Evolutionary conservation across 495 filamentous ascomycete species (phyloP), one percentile per base, ranked within the genome.

Genomic region (Lasiosphaeria hispida): DNA sequence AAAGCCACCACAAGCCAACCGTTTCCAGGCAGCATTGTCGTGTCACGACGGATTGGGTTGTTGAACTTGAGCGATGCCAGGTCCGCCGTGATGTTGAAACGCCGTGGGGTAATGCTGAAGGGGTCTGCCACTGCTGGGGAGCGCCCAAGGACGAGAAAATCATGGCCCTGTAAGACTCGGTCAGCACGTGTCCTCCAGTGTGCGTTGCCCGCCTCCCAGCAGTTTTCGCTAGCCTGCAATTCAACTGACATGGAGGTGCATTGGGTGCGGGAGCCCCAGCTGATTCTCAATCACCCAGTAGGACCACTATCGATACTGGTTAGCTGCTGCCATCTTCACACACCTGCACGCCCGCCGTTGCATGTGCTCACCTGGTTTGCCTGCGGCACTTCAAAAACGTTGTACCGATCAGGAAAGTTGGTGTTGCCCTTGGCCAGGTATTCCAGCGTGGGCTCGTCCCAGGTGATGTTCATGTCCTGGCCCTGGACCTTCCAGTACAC

Each of bases 81-180:
- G 10, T 57, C 50, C 7, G 60, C 38, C 45, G 64, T 39, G n/a
- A n/a, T n/a, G 39, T 49, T 58, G 44, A 66, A 65, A 3, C 42
- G 56, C 60, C 67, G 14, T 38, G 41, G 52, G 17, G 66, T 45
- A 10, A 72, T 65, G 37, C 72, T 53, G 17, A 66, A 68, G 30
- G 65, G 68, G 18, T 51, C 60, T 19, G 55, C 39, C 7, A 51
- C 40, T 14, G 51, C 49, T 37, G 51, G 53, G 0, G 54, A 47
- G 57, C 85, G 78, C 13, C 72, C 70, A 13, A 86, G 63, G 15
- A 86, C 67, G 44, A 65, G 74, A 70, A 86, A 87, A 59, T 85
- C 76, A 59, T 87, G 77, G 13, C 81, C 82, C 64, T 30, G 23
- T 5, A 5, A 30, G 23, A 30, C 23, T 30, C 23, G 23, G 23